Evolutionary conservation across 176 grass and related monocot species (phyloP), one percentile per base, ranked within the genome.

Genomic region (Phyllostachys edulis): DNA sequence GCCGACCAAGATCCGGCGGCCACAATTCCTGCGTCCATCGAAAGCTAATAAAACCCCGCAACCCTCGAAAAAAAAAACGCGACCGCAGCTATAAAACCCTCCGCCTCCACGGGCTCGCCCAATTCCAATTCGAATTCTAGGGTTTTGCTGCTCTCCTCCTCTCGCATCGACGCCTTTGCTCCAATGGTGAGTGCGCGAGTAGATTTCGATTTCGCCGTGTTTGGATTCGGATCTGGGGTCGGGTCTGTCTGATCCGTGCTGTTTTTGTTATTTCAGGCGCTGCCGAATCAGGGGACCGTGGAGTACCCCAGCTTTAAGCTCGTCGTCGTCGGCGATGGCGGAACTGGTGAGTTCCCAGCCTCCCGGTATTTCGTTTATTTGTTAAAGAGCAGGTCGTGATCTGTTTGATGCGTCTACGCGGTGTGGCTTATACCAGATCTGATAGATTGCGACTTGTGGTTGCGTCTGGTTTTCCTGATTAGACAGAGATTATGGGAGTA

Each of bases 281-380:
- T 94, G 18, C 94, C 90, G 29, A 97, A 92, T 71, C 92, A 97
- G 92, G 87, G 82, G 20, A 92, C 87, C 49, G 94, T 97, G 21
- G 89, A 94, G 3, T 97, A 97, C 81, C 94, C 94, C 20, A 94
- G 87, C 85, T 97, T 97, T 79, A 97, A 94, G 82, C 92, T 97
- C 51, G 92, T 97, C 73, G 84, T 97, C 73, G 94, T 97, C 61
- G 94, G 94, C 24, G 94, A 97, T 77, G 92, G 94, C 26, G 92
- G 94, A 37, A 97, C 94, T 38, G 94, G 94, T 97, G 80, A 84
- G 88, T 64, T 66, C 9, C 15, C 5, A 9, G 2, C 0, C 16
- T 29, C 23, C 24, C 1, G 34, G 0, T 14, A 5, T 16, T 18
- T 34, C 26, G 20, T 75, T 27, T 51, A 9, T 21, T 14, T 47